These are phyloP conservation scores for Cairneyella variabilis DNA, from an alignment of 495 filamentous ascomycete species.

Conservation along the genomic window DNA sequence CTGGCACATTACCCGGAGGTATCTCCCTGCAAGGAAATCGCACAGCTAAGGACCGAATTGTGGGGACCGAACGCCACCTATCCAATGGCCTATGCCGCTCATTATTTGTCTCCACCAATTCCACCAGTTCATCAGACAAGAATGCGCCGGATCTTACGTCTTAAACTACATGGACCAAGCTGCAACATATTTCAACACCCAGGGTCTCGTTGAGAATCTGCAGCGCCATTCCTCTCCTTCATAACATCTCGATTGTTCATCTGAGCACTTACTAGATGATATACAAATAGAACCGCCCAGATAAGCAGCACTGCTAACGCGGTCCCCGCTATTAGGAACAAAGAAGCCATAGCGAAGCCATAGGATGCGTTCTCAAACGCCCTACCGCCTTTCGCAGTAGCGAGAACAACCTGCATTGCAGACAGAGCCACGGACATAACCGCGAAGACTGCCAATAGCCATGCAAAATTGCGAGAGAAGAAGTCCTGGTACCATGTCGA, in stretches of 20 bases:
- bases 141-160: no score
- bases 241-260: conserved; percentile 13
- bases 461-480: conserved; percentile 33
- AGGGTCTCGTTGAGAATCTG: background rate
- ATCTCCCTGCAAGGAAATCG: no score
- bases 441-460: conserved; percentile 31
- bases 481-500: conserved; percentile 28
- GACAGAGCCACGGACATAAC: conserved; percentile 23
- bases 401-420: conserved; percentile 15
- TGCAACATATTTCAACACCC: background rate
- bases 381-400: background rate
- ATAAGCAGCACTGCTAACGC: conserved; percentile 3
- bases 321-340: conserved; percentile 7
- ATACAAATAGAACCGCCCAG: conserved; percentile 10
- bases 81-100: no score
- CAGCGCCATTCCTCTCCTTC: conserved; percentile 5
- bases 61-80: no score
- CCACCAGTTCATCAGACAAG: no score
- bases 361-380: conserved; percentile 16
- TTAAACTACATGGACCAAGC: background rate
- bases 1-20: no score
- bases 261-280: conserved; percentile 12
- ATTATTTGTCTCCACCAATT: no score
- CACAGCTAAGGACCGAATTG: no score
- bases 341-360: conserved; percentile 12